Evolutionary conservation across 768 basidiomycete genomes (phyloP), one percentile per base, ranked within the genome.

Genomic region (Cystofilobasidium macerans): DNA sequence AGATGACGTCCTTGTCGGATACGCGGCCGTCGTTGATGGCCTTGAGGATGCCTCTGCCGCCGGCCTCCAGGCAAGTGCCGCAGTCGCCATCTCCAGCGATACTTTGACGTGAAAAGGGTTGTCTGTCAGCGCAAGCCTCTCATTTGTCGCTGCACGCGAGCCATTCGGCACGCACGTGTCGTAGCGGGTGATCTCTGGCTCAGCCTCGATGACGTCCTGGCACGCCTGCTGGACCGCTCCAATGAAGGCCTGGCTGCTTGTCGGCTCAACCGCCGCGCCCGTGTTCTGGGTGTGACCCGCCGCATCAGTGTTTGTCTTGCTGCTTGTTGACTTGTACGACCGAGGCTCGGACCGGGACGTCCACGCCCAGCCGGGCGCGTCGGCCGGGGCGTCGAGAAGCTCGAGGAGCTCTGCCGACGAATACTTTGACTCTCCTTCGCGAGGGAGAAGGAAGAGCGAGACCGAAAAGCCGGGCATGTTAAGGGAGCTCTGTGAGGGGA

Each of bases 351-450:
- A 53, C 11, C 75, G 76, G 0, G 86, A 80, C 6, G 82, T 81
- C 88, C 86, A 91, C 71, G 83, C 86, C 91, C 92, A 94, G 18
- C 89, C 92, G 0, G 88, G 88, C 0, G 84, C 82, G 56, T 85
- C 78, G 9, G 45, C 77, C 69, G 53, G 76, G 57, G 35, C 65
- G 59, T 79, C 78, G 26, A 79, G 70, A 30, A 72, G 70, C 35
- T 74, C 70, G 36, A 79, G 69, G 36, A 79, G 70, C 51, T 73
- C 51, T 0, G 72, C 69, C 12, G 75, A 62, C 8, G 74, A 67
- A 73, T 74, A 77, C 16, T 61, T 67, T 26, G 62, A 40, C 60
- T 61, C 61, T 33, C 69, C 72, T 64, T 38, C 71, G 64, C 77
- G 72, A 0, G 91, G 87, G 13, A 68, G 62, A 18, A 63, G 67